These are phyloP conservation scores for Naganishia cerealis DNA, from an alignment of 1,284 basidiomycete genomes.

Conservation along the genomic window DNA sequence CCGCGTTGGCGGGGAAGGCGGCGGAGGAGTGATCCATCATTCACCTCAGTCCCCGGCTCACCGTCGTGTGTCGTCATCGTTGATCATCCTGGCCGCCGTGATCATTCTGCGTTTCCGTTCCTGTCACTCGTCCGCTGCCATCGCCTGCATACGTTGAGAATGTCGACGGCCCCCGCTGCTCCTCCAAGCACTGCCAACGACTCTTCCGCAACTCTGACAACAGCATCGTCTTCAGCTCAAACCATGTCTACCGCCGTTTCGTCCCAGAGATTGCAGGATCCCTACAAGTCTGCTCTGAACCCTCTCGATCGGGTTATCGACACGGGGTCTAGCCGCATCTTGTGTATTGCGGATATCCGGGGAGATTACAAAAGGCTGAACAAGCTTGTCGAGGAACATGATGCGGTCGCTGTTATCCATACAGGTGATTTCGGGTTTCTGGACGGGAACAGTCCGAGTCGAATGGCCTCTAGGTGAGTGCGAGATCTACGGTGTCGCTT, in stretches of 20 bases:
- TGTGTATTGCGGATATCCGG: constrained; percentile 94
- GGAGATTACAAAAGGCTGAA: constrained; percentile 77
- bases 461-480: constrained; percentile 79
- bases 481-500: neutral
- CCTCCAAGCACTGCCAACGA: constrained; percentile 18
- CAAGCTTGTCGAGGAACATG: constrained; percentile 80
- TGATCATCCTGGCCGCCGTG: too few relatives aligned
- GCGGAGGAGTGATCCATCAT: too few relatives aligned
- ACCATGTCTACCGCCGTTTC: constrained; percentile 27
- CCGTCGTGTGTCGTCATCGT: too few relatives aligned
- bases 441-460: constrained; percentile 75
- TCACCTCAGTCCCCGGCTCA: too few relatives aligned
- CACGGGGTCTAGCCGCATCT: constrained; percentile 68
- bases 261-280: constrained; percentile 13
- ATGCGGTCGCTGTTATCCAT: constrained; percentile 92
- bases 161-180: constrained; percentile 3
- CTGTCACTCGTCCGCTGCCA: too few relatives aligned
- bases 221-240: constrained; percentile 21
- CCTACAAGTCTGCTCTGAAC: constrained; percentile 6
- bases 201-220: constrained; percentile 13
- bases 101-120: too few relatives aligned
- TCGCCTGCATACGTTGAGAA: neutral
- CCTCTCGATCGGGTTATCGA: constrained; percentile 31
- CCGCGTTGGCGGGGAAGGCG: too few relatives aligned
- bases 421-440: constrained; percentile 99